Base-by-base conservation (phyloP, 768 basidiomycete species). In the Pholiota microspora region DNA sequence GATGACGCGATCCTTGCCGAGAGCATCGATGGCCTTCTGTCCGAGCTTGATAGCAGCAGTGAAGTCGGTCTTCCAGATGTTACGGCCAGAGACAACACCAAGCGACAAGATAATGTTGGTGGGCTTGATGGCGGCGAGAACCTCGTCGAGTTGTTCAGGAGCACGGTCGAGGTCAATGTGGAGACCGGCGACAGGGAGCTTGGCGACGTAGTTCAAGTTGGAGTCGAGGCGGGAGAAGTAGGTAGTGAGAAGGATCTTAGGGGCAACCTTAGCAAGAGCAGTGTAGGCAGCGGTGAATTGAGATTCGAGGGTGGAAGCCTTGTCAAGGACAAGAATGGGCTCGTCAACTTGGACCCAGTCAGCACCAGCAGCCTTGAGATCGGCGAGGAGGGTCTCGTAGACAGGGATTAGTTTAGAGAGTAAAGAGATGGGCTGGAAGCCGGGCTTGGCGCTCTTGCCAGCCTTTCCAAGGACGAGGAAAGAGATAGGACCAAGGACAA, bases 21-120 rank as follows among this genome's bases (percentile, higher is more conserved):
- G 87, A 36, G 77, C 78, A 50, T 86, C 84, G 64, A 97, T 77
- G 45, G 92, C 94, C 71, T 86, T 89, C 77, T 95, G 87, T 53
- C 83, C 92, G 45, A 83, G 74, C 70, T 87, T 86, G 74, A 94
- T 82, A 54, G 92, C 87, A 51, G 84, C 85, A 59, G 80, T 77
- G 64, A 98, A 87, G 75, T 98, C 95, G 59, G 85, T 88, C 85
- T 98, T 99, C 97, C 97, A 99, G 78, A 99, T 92, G 82, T 98
- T 98, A 69, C 97, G 94, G 51, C 97, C 97, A 42, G 97, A 98
- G 60, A 99, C 91, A 58, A 98, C 71, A 74, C 97, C 97, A 59
- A 98, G 86, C 35, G 97, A 98, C 49, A 99, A 82, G 59, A 87
- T 67, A 59, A 94, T 81, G 66, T 72, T 74, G 61, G 93, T 95